phyloP scores from a whole-genome alignment of 768 basidiomycete genomes.

The Neoboletus subvelutipes region DNA sequence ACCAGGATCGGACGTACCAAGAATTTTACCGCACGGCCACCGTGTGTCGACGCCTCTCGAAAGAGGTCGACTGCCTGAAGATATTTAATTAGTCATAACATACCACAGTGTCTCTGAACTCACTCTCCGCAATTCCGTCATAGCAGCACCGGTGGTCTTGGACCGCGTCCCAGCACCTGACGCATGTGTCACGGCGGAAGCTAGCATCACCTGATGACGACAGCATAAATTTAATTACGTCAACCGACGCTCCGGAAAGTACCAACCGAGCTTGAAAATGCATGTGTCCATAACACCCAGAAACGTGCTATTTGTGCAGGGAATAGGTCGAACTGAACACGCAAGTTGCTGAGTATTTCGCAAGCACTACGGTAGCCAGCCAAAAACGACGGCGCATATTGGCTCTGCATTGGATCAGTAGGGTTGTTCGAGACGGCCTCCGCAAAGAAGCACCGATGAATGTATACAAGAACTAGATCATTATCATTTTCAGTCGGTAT shows the following conservation, averaged over 20 bases:
- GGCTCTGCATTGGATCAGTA: slow-evolving; percentile 65
- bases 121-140: slow-evolving; percentile 55
- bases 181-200: slow-evolving; percentile 73
- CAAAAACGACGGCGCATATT: slow-evolving; percentile 64
- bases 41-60: slow-evolving; percentile 56
- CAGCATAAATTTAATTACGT: slow-evolving; percentile 1
- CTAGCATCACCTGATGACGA: slow-evolving; percentile 61
- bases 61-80: slow-evolving; percentile 59
- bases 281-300: slow-evolving; percentile 75
- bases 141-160: slow-evolving; percentile 68
- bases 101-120: not conserved
- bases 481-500: not conserved
- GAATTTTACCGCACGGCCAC: slow-evolving; percentile 71
- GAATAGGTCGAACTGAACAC: slow-evolving; percentile 48
- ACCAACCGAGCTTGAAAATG: slow-evolving; percentile 62
- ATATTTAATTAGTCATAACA: not conserved
- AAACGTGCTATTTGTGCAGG: slow-evolving; percentile 61
- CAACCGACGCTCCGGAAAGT: not conserved
- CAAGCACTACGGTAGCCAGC: slow-evolving; percentile 69
- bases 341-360: slow-evolving; percentile 50
- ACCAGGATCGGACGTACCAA: slow-evolving; percentile 42
- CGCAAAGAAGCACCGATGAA: slow-evolving; percentile 76
- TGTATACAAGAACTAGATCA: slow-evolving; percentile 59
- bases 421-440: slow-evolving; percentile 67
- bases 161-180: slow-evolving; percentile 45